Evolutionary conservation across 2,329 filamentous ascomycete species (phyloP).

Genomic region (Trichoderma koningii): DNA sequence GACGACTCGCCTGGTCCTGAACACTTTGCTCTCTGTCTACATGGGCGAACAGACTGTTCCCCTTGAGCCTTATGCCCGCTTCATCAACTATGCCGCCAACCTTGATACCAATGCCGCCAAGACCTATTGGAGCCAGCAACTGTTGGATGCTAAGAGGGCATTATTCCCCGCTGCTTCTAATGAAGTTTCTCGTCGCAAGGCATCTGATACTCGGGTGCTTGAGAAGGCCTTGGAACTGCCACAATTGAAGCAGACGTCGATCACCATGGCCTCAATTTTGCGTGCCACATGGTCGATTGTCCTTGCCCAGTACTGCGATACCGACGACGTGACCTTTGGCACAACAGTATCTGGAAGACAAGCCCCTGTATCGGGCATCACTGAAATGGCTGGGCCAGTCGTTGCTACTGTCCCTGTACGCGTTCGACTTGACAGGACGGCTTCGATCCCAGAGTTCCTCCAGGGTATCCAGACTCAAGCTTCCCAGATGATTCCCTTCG

Average conservation of each 20-base stretch:
- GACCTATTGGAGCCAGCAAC: constrained; percentile 20
- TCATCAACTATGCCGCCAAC: constrained; percentile 18
- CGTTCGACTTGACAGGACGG: constrained; percentile 5
- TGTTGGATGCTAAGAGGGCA: constrained; percentile 23
- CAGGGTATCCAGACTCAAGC: constrained; percentile 27
- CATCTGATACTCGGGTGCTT: constrained; percentile 3
- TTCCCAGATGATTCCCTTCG: constrained; percentile 31
- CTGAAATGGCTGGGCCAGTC: constrained; percentile 31
- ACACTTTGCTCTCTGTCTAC: background rate
- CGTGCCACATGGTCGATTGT: constrained; percentile 20
- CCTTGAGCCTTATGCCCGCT: constrained; percentile 38
- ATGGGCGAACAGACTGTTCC: background rate
- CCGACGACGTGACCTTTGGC: constrained; percentile 31
- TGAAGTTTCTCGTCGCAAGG: background rate
- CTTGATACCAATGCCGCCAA: constrained; percentile 13
- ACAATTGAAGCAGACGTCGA: background rate
- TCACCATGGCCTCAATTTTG: constrained; percentile 32
- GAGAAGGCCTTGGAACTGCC: constrained; percentile 7
- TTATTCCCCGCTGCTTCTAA: constrained; percentile 19
- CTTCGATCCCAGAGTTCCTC: constrained; percentile 9
- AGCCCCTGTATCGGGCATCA: constrained; percentile 31
- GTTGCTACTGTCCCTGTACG: constrained; percentile 30
- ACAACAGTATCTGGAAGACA: constrained; percentile 32
- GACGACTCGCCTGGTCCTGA: constrained; percentile 6
- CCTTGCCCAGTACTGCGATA: constrained; percentile 27